These are phyloP conservation scores for Begonia loranthoides DNA, from an alignment of 306 rosid genomes.

Conservation along the genomic window DNA sequence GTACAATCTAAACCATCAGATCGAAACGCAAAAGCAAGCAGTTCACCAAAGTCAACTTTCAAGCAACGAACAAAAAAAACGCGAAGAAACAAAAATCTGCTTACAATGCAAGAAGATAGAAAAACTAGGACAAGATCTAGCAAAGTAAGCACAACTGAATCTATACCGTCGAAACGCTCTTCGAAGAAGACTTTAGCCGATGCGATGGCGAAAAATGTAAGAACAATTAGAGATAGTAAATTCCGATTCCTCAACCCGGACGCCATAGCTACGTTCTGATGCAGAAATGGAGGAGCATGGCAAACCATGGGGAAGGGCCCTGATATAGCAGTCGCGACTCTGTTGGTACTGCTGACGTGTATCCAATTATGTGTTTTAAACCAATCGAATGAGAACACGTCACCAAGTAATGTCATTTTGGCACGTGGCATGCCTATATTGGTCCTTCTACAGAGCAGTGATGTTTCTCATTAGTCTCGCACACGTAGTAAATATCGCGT, in stretches of 20 bases:
- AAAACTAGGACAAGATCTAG: background rate
- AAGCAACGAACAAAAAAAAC: background rate
- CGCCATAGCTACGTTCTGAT: constrained; percentile 38
- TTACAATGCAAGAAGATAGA: background rate
- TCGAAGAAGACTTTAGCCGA: constrained; percentile 81
- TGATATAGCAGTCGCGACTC: no score
- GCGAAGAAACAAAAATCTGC: background rate
- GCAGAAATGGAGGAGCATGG: background rate
- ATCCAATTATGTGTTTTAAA: no score
- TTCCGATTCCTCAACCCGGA: constrained; percentile 45
- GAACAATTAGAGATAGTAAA: constrained; percentile 30
- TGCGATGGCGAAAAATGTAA: constrained; percentile 37
- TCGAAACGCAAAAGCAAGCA: background rate
- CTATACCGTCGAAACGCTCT: constrained; percentile 71
- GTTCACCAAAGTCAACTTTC: background rate
- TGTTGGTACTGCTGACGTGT: no score
- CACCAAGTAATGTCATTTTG: no score
- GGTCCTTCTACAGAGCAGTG: no score
- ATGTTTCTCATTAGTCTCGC: no score
- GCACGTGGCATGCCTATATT: no score
- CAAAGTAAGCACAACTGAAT: background rate
- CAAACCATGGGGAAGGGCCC: background rate
- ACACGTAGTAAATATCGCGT: no score
- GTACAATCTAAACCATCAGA: background rate
- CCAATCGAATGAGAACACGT: no score